Conservation (phyloP, 2,329 filamentous ascomycete genomes). For the Passalora sequoiae region DNA sequence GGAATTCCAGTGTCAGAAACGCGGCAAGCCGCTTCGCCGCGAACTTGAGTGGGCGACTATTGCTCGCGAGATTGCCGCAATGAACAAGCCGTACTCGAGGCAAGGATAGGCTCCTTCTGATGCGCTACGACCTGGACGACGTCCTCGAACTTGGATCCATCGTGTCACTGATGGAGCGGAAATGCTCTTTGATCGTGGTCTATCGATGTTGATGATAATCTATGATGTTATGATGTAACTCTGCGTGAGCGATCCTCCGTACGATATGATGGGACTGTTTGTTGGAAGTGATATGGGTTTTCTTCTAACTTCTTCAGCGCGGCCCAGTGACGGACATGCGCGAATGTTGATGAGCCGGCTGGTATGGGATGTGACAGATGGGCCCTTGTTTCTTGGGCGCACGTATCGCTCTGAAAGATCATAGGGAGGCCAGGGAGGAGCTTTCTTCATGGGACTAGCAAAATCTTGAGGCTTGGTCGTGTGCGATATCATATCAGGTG, state of each 20-base stretch:
- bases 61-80: conserved; percentile 81
- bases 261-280: neutral
- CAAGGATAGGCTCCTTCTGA: conserved; percentile 36
- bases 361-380: neutral
- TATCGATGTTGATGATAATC: conserved; percentile 11
- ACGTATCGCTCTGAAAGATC: no score
- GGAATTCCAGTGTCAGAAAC: conserved; percentile 61
- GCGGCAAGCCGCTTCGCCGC: conserved; percentile 55
- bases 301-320: neutral
- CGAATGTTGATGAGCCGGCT: conserved; percentile 1
- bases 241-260: neutral
- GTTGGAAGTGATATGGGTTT: neutral
- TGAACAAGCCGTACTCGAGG: conserved; percentile 90
- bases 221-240: conserved; percentile 10
- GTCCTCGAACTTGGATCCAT: conserved; percentile 2
- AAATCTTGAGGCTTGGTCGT: neutral
- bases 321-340: neutral
- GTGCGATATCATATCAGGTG: neutral
- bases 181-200: conserved; percentile 3
- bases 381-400: neutral
- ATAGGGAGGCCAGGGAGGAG: neutral
- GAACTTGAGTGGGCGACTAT: conserved; percentile 91
- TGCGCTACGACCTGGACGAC: neutral
- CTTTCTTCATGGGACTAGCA: neutral
- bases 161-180: neutral